Evolutionary conservation across 768 basidiomycete species (phyloP), one percentile per base, ranked within the genome.

Genomic region (Multifurca ochricompacta): DNA sequence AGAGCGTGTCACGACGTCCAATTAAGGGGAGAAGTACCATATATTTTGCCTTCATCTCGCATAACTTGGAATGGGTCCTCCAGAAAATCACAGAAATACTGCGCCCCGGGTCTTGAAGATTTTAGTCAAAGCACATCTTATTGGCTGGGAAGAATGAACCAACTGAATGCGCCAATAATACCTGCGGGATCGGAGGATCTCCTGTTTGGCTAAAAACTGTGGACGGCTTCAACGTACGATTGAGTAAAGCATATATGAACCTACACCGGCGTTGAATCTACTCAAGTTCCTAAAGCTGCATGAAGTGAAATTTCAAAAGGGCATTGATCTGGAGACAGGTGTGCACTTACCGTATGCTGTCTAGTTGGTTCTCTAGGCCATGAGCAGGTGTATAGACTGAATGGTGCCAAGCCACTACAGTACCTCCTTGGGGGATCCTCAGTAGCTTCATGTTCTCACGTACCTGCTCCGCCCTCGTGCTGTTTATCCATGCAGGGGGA

Each of bases 251-350:
- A 19, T n/a, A 28, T n/a, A 8, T 11, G 8, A n/a, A 36, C 81
- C 61, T 68, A 90, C 88, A 28, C 89, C 91, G 42, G 88, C 91
- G 70, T 91, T 90, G 70, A 84, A 96, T 11, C 93, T 80, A 69
- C 91, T 94, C 93, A 94, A 92, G 62, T 93, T 91, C 36, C 91
- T 81, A 64, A 94, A 93, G 16, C 79, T 83, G 59, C 31, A 43
- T 49, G 23, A 48, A 25, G n/a, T 44, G n/a, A 13, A 28, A 30
- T 27, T n/a, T n/a, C 25, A 30, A 18, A 44, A 16, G 18, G 6
- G 13, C 13, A n/a, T n/a, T 18, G 27, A 5, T 27, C 13, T 14
- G 6, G 13, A 10, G 8, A 13, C 27, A 11, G 43, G 11, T 14
- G 9, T 8, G 10, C 21, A 51, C 39, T 9, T 40, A 51, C 49